Evolutionary conservation across 1,284 basidiomycete genomes (phyloP), one percentile per base, ranked within the genome.

Genomic region (Puccinia coronata): DNA sequence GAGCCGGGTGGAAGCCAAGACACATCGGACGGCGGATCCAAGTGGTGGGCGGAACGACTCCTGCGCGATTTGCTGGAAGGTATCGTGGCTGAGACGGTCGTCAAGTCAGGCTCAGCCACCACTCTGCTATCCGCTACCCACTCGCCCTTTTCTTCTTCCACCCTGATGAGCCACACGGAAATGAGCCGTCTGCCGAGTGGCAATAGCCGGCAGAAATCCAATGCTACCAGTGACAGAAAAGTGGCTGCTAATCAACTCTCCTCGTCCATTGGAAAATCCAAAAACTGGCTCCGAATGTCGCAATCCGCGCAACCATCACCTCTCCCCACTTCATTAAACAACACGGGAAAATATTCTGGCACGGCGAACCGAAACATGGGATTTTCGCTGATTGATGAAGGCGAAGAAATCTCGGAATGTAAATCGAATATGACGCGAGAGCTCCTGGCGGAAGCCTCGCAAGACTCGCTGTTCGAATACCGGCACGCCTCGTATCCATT

Each of bases 31-130:
- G 76, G 76, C 20, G 76, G 65, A 57, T 69, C 63, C 11, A 31
- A 49, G 51, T 79, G 76, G 76, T 79, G 76, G 76, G 76, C 76
- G 0, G 76, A 79, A 79, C 34, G 76, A 55, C 65, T 79, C 16
- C 53, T 79, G 23, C 41, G 76, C n/a, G 76, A 79, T 79, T 70
- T 79, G 28, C 41, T 79, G n/a, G 76, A 79, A 69, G 76, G 76
- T 20, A 55, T 79, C 41, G 61, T 79, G 43, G 63, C 76, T 18
- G 76, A 79, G 65, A 57, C 76, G 4, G 65, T 79, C 12, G 76
- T 79, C 34, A 73, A 73, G 41, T 77, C 74, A 12, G 61, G 23
- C 47, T 65, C 59, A 28, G 36, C 61, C 2, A 67, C 61, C 8
- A 65, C 31, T 11, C 39, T 77, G 47, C 47, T 77, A 63, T n/a